Evolutionary conservation across 2,329 filamentous ascomycete species (phyloP).

Genomic region (Scedosporium aurantiacum): DNA sequence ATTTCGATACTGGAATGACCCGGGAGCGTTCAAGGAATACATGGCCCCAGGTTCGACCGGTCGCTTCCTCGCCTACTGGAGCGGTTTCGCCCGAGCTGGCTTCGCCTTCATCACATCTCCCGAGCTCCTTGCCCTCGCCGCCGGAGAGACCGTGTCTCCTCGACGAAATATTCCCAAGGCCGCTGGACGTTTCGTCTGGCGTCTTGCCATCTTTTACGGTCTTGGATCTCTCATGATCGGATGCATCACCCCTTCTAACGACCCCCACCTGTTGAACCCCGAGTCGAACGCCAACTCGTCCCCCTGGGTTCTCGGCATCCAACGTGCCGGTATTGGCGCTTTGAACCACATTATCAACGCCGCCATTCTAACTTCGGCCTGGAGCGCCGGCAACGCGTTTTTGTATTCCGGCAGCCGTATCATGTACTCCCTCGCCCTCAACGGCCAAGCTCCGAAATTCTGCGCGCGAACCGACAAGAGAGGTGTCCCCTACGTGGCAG

Average conservation of each 20-base stretch:
- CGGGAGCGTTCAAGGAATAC: constrained; percentile 36
- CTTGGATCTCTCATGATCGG: constrained; percentile 51
- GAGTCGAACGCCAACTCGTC: constrained; percentile 49
- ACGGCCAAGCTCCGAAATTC: constrained; percentile 51
- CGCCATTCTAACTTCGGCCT: constrained; percentile 55
- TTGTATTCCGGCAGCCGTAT: constrained; percentile 59
- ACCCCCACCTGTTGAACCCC: constrained; percentile 45
- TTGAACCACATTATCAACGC: constrained; percentile 59
- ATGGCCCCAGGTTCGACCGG: constrained; percentile 33
- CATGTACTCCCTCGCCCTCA: constrained; percentile 56
- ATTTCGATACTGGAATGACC: constrained; percentile 26
- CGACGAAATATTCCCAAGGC: constrained; percentile 57
- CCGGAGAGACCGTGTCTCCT: constrained; percentile 53
- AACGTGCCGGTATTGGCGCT: constrained; percentile 49
- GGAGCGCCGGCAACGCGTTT: constrained; percentile 50
- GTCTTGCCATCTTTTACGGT: constrained; percentile 53
- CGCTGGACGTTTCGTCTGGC: constrained; percentile 48
- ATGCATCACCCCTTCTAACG: constrained; percentile 53
- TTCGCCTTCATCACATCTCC: constrained; percentile 53
- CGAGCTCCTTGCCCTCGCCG: constrained; percentile 53
- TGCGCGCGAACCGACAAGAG: constrained; percentile 49
- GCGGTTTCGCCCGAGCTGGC: constrained; percentile 43
- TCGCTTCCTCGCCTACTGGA: constrained; percentile 48
- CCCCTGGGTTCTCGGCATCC: constrained; percentile 58
- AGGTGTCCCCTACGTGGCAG: constrained; percentile 48